These are phyloP conservation scores for Suillus subluteus DNA, from an alignment of 768 basidiomycete species.

Conservation along the genomic window DNA sequence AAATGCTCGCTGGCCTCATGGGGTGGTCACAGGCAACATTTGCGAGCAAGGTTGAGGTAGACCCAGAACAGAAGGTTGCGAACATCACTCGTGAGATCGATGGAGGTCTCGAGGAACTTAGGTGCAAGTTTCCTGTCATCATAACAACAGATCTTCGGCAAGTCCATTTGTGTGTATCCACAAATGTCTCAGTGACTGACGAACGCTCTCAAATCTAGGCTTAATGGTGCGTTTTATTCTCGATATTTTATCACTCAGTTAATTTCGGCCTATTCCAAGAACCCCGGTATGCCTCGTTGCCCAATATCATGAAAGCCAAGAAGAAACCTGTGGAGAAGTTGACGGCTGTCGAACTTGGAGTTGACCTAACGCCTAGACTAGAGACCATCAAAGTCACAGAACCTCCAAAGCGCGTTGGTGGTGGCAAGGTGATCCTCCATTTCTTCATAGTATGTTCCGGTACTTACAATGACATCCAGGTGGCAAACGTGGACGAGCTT, in stretches of 20 bases:
- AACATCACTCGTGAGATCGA: constrained; percentile 90
- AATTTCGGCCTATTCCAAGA: constrained; percentile 48
- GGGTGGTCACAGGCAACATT: constrained; percentile 95
- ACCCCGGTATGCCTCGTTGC: constrained; percentile 95
- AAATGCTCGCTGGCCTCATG: constrained; percentile 94
- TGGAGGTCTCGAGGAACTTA: constrained; percentile 86
- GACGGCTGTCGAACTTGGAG: constrained; percentile 73
- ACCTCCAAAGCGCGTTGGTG: constrained; percentile 89
- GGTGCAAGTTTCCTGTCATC: constrained; percentile 78
- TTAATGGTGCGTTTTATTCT: constrained; percentile 61
- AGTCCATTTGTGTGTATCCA: constrained; percentile 29
- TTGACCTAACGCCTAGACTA: constrained; percentile 82
- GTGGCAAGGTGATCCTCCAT: constrained; percentile 66
- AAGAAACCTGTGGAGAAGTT: constrained; percentile 94
- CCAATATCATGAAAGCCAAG: constrained; percentile 99
- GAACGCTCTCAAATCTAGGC: constrained; percentile 38
- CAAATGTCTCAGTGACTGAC: constrained; percentile 5
- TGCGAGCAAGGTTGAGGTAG: constrained; percentile 84
- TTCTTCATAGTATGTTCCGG: constrained; percentile 13
- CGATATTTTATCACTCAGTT: not conserved
- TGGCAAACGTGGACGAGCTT: constrained; percentile 87
- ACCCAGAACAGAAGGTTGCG: constrained; percentile 63
- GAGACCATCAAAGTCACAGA: constrained; percentile 89
- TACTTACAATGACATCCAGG: constrained; percentile 39
- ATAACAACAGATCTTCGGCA: constrained; percentile 93